Percentiles rank a stretch among this genome's conserved stretches.
These are phyloP conservation scores for Bromus sterilis DNA, from an alignment of 176 grass and related monocot species.

Conservation along the genomic window DNA sequence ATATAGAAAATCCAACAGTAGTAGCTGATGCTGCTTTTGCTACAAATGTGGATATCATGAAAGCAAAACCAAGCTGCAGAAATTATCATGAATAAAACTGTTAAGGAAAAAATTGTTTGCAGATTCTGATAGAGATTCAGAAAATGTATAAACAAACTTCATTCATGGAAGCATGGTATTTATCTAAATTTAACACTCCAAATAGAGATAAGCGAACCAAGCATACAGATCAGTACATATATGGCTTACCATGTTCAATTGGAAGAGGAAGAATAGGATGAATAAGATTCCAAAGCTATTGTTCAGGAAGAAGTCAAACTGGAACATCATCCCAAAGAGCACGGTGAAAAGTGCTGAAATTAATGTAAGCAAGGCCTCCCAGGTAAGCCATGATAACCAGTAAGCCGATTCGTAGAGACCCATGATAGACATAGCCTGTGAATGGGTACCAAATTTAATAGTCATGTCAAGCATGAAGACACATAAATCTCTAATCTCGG, in stretches of 20 bases:
- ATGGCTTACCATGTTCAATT: conserved; percentile 83
- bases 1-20: conserved; percentile 90
- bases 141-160: conserved; percentile 9
- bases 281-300: conserved; percentile 80
- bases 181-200: background rate
- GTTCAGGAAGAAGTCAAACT: conserved; percentile 84
- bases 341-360: conserved; percentile 80
- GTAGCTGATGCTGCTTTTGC: conserved; percentile 89
- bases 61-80: conserved; percentile 84
- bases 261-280: conserved; percentile 85
- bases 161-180: background rate
- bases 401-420: conserved; percentile 92
- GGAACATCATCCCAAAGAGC: conserved; percentile 99
- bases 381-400: conserved; percentile 95
- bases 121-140: background rate
- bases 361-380: conserved; percentile 85
- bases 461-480: conserved; percentile 9
- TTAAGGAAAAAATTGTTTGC: background rate
- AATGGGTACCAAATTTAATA: conserved; percentile 18
- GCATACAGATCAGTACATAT: conserved; percentile 14
- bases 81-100: conserved; percentile 19
- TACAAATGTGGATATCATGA: conserved; percentile 94
- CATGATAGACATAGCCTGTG: conserved; percentile 94
- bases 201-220: background rate
- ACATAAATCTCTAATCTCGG: background rate